A percentile compares a stretch with the other conserved stretches of the same genome.
These are phyloP conservation scores for Umbelopsis sp. DNA, from an alignment of 192 early-diverging fungal genomes.

Conservation along the genomic window DNA sequence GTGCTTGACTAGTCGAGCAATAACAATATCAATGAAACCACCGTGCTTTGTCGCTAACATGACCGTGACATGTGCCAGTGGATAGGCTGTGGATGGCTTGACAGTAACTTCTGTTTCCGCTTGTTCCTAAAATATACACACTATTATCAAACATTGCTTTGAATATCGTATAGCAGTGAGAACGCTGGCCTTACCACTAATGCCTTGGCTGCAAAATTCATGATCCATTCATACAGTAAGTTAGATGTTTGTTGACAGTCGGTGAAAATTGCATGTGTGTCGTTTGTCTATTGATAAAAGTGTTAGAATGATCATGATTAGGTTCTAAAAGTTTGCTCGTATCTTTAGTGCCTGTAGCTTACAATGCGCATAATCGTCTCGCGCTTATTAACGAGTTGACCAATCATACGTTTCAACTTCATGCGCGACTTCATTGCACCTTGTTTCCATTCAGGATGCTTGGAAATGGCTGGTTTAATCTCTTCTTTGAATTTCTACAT, in stretches of 20 bases:
- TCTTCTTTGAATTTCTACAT: slow-evolving; percentile 39
- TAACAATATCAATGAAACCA: slow-evolving; percentile 58
- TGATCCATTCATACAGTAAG: slow-evolving; percentile 43
- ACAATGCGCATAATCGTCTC: slow-evolving; percentile 47
- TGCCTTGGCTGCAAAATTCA: slow-evolving; percentile 59
- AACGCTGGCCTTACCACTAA: slow-evolving; percentile 49
- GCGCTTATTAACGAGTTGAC: slow-evolving; percentile 46
- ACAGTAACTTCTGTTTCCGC: slow-evolving; percentile 69
- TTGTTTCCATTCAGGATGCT: slow-evolving; percentile 32
- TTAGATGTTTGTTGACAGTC: slow-evolving; percentile 21
- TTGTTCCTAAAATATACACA: slow-evolving; percentile 54
- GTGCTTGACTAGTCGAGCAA: slow-evolving; percentile 66
- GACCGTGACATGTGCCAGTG: slow-evolving; percentile 64
- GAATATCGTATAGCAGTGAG: not conserved
- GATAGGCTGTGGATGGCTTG: slow-evolving; percentile 57
- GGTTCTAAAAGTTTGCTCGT: too few relatives aligned
- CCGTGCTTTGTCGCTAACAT: slow-evolving; percentile 58
- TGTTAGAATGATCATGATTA: not conserved
- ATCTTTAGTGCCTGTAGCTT: slow-evolving; percentile 1
- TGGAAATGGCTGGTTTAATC: slow-evolving; percentile 38
- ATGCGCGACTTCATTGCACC: slow-evolving; percentile 23
- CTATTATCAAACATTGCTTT: not conserved
- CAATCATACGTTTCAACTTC: slow-evolving; percentile 43
- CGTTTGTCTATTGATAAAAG: slow-evolving; percentile 16
- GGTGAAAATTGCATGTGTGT: slow-evolving; percentile 24